Evolutionary conservation across 306 rosid species (phyloP).

Genomic region (Prunus mira): DNA sequence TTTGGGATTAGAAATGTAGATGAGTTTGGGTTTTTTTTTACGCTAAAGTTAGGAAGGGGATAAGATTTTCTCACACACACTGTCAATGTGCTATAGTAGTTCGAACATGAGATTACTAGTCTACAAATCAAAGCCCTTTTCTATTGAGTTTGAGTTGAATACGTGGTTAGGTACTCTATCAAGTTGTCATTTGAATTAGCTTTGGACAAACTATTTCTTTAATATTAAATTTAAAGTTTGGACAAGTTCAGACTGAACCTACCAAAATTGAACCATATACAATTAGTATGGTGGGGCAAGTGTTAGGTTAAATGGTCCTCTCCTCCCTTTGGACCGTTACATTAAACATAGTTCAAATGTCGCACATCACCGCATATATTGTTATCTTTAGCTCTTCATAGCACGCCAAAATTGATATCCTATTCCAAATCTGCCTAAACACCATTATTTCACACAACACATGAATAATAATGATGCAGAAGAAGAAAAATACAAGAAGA

Average conservation of each 20-base stretch:
- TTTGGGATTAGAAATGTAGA: too few relatives aligned
- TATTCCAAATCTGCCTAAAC: background rate
- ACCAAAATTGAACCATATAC: background rate
- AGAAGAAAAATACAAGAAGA: background rate
- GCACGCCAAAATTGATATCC: conserved; percentile 1
- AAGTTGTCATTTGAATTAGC: too few relatives aligned
- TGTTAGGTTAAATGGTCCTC: background rate
- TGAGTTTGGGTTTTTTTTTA: too few relatives aligned
- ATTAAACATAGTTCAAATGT: background rate
- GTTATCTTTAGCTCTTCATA: background rate
- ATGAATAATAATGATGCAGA: background rate
- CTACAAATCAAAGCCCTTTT: too few relatives aligned
- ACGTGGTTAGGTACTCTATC: too few relatives aligned
- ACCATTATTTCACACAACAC: background rate
- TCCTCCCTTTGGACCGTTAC: background rate
- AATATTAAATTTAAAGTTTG: too few relatives aligned
- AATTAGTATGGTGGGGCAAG: background rate
- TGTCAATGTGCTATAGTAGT: too few relatives aligned
- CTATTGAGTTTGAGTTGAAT: too few relatives aligned
- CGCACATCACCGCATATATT: background rate
- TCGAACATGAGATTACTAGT: rapidly evolving
- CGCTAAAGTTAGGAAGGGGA: too few relatives aligned
- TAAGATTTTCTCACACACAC: too few relatives aligned
- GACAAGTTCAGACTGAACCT: background rate
- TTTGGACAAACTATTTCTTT: too few relatives aligned